Evolutionary conservation across 2,329 filamentous ascomycete species (phyloP), one percentile per base, ranked within the genome.

Genomic region (Colletotrichum echinochloae): DNA sequence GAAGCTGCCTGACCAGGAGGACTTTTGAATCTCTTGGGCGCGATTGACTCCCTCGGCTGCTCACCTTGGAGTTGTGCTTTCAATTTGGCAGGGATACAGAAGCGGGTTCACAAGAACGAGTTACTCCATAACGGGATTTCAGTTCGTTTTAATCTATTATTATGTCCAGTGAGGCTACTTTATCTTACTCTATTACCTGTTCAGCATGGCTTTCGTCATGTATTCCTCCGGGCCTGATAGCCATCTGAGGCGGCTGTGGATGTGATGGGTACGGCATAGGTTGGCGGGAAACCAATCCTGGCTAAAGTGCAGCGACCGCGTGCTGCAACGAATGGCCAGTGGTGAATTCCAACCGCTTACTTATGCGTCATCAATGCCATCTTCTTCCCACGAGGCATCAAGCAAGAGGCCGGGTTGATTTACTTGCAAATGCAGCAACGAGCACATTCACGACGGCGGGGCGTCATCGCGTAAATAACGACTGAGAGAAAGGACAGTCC

Each of bases 1-100:
- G 26, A 66, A n/a, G n/a, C 55, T 60, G 18, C 55, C 55, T 16
- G 46, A 59, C 8, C 33, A 55, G 20, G 52, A 55, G 7, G 33
- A 39, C n/a, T n/a, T n/a, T n/a, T n/a, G n/a, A n/a, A n/a, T n/a
- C n/a, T n/a, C n/a, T n/a, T n/a, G n/a, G n/a, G n/a, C n/a, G n/a
- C n/a, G n/a, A n/a, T n/a, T n/a, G n/a, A n/a, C n/a, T n/a, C n/a
- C n/a, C n/a, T n/a, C n/a, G n/a, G n/a, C n/a, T n/a, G n/a, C n/a
- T n/a, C n/a, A n/a, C n/a, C n/a, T n/a, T n/a, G n/a, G n/a, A n/a
- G n/a, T n/a, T n/a, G n/a, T n/a, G n/a, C n/a, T n/a, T n/a, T n/a
- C n/a, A n/a, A n/a, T n/a, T n/a, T n/a, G n/a, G n/a, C n/a, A n/a
- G n/a, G n/a, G n/a, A n/a, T n/a, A n/a, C n/a, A n/a, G n/a, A n/a